Percentiles rank a stretch among this genome's conserved stretches.
Evolutionary conservation across 2,329 filamentous ascomycete genomes (phyloP).

Genomic region (Emmonsiellopsis sp.): DNA sequence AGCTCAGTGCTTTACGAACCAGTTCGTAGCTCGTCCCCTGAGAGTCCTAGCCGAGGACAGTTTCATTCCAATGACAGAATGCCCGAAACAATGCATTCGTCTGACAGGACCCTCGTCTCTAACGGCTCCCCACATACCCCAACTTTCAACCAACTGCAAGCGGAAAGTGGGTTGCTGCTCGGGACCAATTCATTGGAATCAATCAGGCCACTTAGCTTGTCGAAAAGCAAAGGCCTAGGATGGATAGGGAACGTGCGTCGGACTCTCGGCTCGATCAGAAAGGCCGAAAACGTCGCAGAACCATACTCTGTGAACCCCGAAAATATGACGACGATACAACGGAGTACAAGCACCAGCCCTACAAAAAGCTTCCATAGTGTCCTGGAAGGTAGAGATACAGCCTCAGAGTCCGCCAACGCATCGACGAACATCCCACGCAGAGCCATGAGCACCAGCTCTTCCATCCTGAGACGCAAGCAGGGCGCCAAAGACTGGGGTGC

Average conservation of each 20-base stretch:
- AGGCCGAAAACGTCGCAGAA: conserved; percentile 5
- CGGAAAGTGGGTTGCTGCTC: conserved; percentile 44
- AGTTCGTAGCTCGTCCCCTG: background rate
- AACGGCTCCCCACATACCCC: conserved; percentile 27
- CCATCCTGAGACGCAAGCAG: conserved; percentile 40
- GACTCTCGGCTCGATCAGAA: conserved; percentile 43
- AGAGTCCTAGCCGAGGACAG: background rate
- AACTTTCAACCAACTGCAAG: conserved; percentile 39
- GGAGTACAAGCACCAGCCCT: conserved; percentile 17
- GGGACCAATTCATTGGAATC: conserved; percentile 30
- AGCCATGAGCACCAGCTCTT: conserved; percentile 39
- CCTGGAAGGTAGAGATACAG: conserved; percentile 2
- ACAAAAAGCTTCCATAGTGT: conserved; percentile 13
- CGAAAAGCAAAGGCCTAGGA: conserved; percentile 45
- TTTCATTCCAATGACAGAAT: conserved; percentile 2
- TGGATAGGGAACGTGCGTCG: conserved; percentile 62
- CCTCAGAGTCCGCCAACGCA: conserved; percentile 4
- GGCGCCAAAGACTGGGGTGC: conserved; percentile 44
- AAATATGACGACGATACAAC: conserved; percentile 3
- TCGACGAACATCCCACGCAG: conserved; percentile 28
- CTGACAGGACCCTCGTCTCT: conserved; percentile 7
- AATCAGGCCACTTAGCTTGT: conserved; percentile 12
- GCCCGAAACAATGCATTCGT: background rate
- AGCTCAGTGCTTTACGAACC: background rate
- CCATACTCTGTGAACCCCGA: conserved; percentile 1